Evolutionary conservation across 1,284 basidiomycete species (phyloP), one percentile per base, ranked within the genome.

Genomic region (Ceratobasidium sp.): DNA sequence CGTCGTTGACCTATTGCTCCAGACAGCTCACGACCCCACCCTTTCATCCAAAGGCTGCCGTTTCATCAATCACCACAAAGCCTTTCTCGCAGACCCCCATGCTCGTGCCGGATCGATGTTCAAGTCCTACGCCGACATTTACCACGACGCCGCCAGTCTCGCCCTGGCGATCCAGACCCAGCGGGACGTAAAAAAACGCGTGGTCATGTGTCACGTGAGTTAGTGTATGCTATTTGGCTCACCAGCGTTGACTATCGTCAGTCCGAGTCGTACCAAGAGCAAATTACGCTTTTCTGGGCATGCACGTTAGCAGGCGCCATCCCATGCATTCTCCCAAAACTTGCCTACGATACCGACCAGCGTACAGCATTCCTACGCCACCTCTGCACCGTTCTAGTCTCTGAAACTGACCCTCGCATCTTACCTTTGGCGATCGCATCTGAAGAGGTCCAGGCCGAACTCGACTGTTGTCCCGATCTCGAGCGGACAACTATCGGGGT

Each of bases 191-290:
- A 44, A 23, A 16, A 23, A 18, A 26, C 58, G 58, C 21, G 58
- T 61, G 41, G 41, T 61, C 28, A 61, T 61, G n/a, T 61, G 58
- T 44, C 35, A 44, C 41, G 58, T 61, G 38, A 61, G 58, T 44
- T 13, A 11, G 28, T 61, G 23, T 21, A 21, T 18, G 7, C 46
- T 6, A 18, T 6, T 23, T n/a, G 3, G 16, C 16, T 49, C 35
- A 38, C 35, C 35, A 11, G 35, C 11, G 11, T 38, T 38, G 35
- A 38, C 35, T 38, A 5, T 23, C 16, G 5, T 32, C 44, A 61
- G 58, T 26, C 58, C 11, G 58, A 61, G 9, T 61, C 58, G 41
- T 38, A 61, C 9, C 38, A 44, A 44, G 58, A 61, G 11, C 58
- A 61, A 61, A 61, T 61, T 18, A 61, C 32, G 8, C 13, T 61